Evolutionary conservation across 129 eudicot genomes (phyloP).

Genomic region (Flaveria ramosissima): DNA sequence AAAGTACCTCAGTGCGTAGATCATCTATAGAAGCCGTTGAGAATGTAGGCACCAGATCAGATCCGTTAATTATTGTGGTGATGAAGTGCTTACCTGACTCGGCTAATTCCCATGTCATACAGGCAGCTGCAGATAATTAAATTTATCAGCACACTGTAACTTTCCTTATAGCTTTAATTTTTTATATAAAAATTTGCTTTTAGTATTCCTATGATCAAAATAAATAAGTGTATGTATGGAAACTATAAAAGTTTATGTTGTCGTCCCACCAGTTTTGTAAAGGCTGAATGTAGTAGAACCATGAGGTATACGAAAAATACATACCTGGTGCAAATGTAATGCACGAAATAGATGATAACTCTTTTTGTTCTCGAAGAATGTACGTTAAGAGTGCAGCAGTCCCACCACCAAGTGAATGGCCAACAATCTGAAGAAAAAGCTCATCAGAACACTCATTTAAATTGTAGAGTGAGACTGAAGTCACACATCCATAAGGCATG

Average conservation of each 20-base stretch:
- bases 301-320: slow-evolving; percentile 20
- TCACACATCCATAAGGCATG: slow-evolving; percentile 9
- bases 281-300: background rate
- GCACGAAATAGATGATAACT: slow-evolving; percentile 73
- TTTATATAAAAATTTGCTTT: background rate
- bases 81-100: slow-evolving; percentile 97
- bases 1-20: slow-evolving; percentile 93
- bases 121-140: slow-evolving; percentile 70
- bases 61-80: slow-evolving; percentile 82
- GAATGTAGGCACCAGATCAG: slow-evolving; percentile 97
- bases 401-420: slow-evolving; percentile 99
- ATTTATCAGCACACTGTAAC: slow-evolving; percentile 7
- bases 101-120: slow-evolving; percentile 99
- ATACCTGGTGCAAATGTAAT: slow-evolving; percentile 97
- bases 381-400: slow-evolving; percentile 96
- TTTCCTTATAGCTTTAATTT: background rate
- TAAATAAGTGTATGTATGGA: background rate
- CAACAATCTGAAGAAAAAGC: slow-evolving; percentile 61
- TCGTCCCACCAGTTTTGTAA: background rate
- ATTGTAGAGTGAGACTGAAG: slow-evolving; percentile 15
- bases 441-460: slow-evolving; percentile 13
- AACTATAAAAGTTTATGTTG: background rate
- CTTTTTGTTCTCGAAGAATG: slow-evolving; percentile 93
- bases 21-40: slow-evolving; percentile 93
- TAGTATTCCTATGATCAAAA: background rate